Conservation (phyloP, 306 rosid genomes). For the Hippophae rhamnoides region DNA sequence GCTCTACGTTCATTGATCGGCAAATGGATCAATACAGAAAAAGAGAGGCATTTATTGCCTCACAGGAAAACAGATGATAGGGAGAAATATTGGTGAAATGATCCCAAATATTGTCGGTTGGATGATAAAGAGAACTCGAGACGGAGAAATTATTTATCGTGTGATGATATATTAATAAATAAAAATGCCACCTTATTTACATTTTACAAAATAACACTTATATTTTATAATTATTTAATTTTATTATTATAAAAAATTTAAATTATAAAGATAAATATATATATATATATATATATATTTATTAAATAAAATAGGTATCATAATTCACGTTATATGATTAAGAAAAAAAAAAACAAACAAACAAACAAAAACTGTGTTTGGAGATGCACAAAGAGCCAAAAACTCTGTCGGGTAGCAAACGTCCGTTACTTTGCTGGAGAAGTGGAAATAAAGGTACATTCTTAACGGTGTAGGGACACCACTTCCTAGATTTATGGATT, state of each 20-base stretch:
- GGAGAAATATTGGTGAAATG: too few relatives aligned
- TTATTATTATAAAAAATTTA: neutral
- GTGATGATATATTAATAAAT: too few relatives aligned
- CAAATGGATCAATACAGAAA: neutral
- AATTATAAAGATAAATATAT: too few relatives aligned
- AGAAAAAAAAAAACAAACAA: neutral
- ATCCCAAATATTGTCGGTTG: too few relatives aligned
- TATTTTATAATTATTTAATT: neutral
- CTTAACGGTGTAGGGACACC: neutral
- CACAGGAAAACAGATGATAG: too few relatives aligned
- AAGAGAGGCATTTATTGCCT: neutral
- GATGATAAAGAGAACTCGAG: too few relatives aligned
- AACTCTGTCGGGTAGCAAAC: neutral
- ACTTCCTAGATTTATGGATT: too few relatives aligned
- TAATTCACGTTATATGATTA: neutral
- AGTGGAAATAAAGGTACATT: neutral
- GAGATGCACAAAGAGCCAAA: neutral
- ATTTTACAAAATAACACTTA: too few relatives aligned
- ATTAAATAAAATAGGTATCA: too few relatives aligned
- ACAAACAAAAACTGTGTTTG: neutral
- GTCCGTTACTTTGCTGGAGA: conserved; percentile 5
- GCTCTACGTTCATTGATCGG: neutral
- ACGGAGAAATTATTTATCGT: too few relatives aligned
- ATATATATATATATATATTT: too few relatives aligned
- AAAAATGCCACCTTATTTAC: too few relatives aligned